Conservation (phyloP, 1,284 basidiomycete species). For the Cryptococcus maquisensis region DNA sequence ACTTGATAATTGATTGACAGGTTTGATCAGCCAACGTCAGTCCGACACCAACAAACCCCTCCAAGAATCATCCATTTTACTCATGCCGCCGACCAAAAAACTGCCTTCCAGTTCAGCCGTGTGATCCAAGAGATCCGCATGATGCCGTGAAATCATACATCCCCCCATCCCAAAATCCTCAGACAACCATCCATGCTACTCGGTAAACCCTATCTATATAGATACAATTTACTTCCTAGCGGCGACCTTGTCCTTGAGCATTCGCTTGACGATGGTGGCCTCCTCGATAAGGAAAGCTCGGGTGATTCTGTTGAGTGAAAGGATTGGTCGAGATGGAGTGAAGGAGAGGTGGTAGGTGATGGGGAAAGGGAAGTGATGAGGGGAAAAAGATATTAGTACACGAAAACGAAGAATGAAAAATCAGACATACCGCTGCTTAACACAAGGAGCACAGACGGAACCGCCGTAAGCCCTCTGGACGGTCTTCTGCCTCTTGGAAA, state of each 20-base stretch:
- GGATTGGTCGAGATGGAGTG: background rate
- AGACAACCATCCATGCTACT: too few species aligned
- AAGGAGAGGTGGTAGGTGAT: background rate
- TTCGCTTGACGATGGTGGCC: conserved; percentile 99
- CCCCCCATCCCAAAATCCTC: background rate
- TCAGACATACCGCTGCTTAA: conserved; percentile 71
- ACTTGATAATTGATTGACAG: too few species aligned
- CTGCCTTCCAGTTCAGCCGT: too few species aligned
- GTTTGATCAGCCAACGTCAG: too few species aligned
- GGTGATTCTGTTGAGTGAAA: conserved; percentile 66
- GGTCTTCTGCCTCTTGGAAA: conserved; percentile 93
- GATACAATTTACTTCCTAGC: conserved; percentile 45
- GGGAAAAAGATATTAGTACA: background rate
- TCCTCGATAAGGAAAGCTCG: conserved; percentile 99
- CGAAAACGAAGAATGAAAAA: background rate
- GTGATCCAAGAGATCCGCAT: background rate
- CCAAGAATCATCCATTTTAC: too few species aligned
- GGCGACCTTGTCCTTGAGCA: conserved; percentile 75
- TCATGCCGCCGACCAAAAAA: too few species aligned
- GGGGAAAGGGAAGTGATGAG: conserved; percentile 51
- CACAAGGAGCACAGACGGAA: conserved; percentile 87
- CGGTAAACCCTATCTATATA: background rate
- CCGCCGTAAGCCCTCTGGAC: conserved; percentile 92
- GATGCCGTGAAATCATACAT: conserved; percentile 3
- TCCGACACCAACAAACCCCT: too few species aligned